Conservation (phyloP, 2,329 filamentous ascomycete genomes). For the Lasiodiplodia sp. region DNA sequence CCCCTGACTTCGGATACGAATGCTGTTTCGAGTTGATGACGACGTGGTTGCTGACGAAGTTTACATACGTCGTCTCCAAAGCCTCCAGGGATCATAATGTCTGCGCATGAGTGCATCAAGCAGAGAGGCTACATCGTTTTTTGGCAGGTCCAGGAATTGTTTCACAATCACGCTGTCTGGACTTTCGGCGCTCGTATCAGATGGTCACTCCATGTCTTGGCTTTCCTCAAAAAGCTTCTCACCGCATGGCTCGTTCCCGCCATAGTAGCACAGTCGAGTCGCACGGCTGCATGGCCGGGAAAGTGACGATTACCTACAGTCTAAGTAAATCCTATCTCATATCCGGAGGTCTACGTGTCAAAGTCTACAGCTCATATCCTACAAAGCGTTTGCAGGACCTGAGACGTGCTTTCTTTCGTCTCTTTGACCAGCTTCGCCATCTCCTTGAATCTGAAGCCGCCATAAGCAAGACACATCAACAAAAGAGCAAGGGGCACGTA, state of each 20-base stretch:
- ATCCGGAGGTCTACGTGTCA: not conserved
- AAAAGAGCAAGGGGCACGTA: constrained; percentile 37
- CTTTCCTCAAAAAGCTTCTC: not conserved
- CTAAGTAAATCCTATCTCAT: too few relatives aligned
- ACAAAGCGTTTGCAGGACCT: constrained; percentile 70
- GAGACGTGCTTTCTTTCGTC: constrained; percentile 72
- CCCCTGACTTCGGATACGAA: not conserved
- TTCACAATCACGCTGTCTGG: not conserved
- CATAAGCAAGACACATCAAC: not conserved
- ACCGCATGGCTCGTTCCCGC: not conserved
- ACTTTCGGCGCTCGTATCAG: not conserved
- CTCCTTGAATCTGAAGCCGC: constrained; percentile 66
- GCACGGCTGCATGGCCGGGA: not conserved
- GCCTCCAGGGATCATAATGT: not conserved
- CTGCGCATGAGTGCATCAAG: not conserved
- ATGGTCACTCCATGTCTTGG: not conserved
- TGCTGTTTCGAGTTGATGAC: not conserved
- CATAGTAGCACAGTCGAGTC: not conserved
- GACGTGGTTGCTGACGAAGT: not conserved
- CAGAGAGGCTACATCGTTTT: not conserved
- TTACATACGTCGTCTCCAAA: not conserved
- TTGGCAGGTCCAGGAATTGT: not conserved
- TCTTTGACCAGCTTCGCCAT: constrained; percentile 83
- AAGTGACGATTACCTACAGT: not conserved
- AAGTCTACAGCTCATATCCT: constrained; percentile 55